Base-by-base conservation (phyloP, 2,329 filamentous ascomycete species). In the Alternaria burnsii region DNA sequence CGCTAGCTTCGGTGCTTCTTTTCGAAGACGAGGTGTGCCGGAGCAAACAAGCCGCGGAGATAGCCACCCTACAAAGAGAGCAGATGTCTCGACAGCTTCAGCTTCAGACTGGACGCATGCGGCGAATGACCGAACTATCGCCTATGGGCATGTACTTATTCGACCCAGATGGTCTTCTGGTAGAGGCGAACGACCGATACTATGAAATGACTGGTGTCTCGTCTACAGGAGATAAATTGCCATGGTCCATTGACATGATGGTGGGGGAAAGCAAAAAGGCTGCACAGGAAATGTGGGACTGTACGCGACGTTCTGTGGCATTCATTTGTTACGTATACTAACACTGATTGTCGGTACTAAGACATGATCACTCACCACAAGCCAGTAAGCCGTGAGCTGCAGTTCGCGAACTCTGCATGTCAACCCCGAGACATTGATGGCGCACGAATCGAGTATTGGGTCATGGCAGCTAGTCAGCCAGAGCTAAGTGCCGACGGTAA, bases 131-230 rank as follows among this genome's bases (percentile, higher is more conserved):
- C 5, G 75, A 76, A 32, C 61, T 75, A 16, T 75, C 74, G 1
- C 74, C 74, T 26, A 57, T 75, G 7, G 74, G 74, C 40, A 76
- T 76, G 74, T 74, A 71, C 26, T 60, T 76, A 2, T 74, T 71
- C 55, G 76, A 72, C 22, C 75, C 78, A 0, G 79, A 82, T 38
- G 81, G 80, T 5, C 71, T 81, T 3, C 64, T 84, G 5, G 55
- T 74, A 10, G 74, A 76, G 57, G 81, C 76, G 2, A 85, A 85
- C 36, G 80, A 82, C 3, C 78, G 79, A 4, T 84, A 81, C 61
- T 84, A 80, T 55, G 80, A 83, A 34, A 81, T 85, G 78, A 83
- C 80, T 0, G 81, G 81, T 0, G 78, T 81, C 40, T 67, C 70
- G 0, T 70, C 78, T 24, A 79, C 82, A 2, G 65, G 70, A 0